Evolutionary conservation across 2,329 filamentous ascomycete species (phyloP).

Genomic region (Trichoderma endophyticum): DNA sequence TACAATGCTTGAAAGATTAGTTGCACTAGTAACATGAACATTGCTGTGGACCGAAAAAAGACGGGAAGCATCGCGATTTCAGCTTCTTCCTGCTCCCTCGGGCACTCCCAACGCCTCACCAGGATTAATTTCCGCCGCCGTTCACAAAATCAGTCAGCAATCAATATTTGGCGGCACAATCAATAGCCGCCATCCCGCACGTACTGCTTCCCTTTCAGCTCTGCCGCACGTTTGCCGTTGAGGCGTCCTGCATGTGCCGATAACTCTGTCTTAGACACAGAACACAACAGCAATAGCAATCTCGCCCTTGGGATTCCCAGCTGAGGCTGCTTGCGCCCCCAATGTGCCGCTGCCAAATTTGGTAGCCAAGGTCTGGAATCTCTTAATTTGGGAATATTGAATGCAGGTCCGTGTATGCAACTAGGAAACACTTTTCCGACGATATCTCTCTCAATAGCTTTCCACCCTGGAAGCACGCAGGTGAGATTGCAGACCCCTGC

Average conservation of each 20-base stretch:
- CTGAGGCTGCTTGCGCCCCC: not conserved
- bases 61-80: not conserved
- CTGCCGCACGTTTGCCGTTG: not conserved
- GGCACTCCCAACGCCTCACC: not conserved
- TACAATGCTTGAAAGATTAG: not conserved
- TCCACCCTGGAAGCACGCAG: not conserved
- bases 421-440: not conserved
- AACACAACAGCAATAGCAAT: not conserved
- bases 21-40: not conserved
- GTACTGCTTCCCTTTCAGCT: not conserved
- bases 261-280: not conserved
- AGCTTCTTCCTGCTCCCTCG: not conserved
- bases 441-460: not conserved
- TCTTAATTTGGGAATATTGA: not conserved
- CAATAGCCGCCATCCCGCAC: constrained; percentile 1
- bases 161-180: not conserved
- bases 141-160: not conserved
- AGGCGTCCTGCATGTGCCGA: not conserved
- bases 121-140: not conserved
- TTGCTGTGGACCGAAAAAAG: not conserved
- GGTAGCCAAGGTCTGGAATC: not conserved
- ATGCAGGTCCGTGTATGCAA: not conserved
- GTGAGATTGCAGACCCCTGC: not conserved
- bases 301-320: not conserved
- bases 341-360: not conserved